Evolutionary conservation across 2,329 filamentous ascomycete genomes (phyloP).

Genomic region (Alternaria viburni): DNA sequence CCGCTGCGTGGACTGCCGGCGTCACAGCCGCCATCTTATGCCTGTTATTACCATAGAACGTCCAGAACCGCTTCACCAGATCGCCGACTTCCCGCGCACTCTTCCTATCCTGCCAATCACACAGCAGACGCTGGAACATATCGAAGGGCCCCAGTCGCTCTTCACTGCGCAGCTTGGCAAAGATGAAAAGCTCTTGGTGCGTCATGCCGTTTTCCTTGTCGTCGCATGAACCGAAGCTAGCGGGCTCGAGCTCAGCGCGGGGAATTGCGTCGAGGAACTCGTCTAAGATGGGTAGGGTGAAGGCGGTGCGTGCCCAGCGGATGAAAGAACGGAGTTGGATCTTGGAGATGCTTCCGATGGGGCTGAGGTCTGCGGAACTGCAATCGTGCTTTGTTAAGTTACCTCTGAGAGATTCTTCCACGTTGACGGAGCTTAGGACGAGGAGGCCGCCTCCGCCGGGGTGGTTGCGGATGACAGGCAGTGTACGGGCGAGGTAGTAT

Average conservation of each 20-base stretch:
- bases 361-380: constrained; percentile 57
- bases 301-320: constrained; percentile 59
- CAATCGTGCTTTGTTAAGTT: constrained; percentile 75
- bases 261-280: constrained; percentile 64
- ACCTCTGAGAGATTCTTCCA: constrained; percentile 59
- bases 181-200: constrained; percentile 60
- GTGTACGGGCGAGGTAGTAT: constrained; percentile 68
- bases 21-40: constrained; percentile 38
- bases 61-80: constrained; percentile 54
- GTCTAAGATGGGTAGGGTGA: constrained; percentile 68
- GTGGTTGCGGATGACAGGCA: constrained; percentile 65
- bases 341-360: constrained; percentile 68
- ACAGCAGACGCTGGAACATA: constrained; percentile 60
- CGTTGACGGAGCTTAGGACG: constrained; percentile 73
- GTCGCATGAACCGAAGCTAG: constrained; percentile 62
- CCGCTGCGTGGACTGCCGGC: constrained; percentile 45
- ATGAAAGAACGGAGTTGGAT: constrained; percentile 76
- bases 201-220: constrained; percentile 61
- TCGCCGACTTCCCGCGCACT: constrained; percentile 51
- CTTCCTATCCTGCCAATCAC: constrained; percentile 55
- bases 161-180: constrained; percentile 62
- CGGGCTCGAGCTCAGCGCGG: constrained; percentile 64
- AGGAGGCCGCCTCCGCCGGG: constrained; percentile 65
- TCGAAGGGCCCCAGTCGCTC: constrained; percentile 57
- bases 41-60: constrained; percentile 31